Percentiles rank a stretch among this genome's conserved stretches.
These are phyloP conservation scores for Yamadazyma atlantica DNA, from an alignment of 1,139 yeast genomes.

Conservation along the genomic window DNA sequence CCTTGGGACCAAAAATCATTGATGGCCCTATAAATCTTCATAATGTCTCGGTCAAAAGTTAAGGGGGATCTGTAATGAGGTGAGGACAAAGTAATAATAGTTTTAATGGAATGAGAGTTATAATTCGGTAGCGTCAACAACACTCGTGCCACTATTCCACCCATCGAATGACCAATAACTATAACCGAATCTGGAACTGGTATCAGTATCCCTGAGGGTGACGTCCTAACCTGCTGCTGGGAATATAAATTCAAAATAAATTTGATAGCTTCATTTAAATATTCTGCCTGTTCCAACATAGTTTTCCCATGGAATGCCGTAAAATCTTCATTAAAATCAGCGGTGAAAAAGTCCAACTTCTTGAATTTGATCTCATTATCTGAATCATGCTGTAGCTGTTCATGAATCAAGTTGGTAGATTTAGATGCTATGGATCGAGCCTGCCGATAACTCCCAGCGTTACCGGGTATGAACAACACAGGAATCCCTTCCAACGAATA, in stretches of 20 bases:
- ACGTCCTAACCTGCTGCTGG: slow-evolving; percentile 22
- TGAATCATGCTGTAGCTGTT: slow-evolving; percentile 21
- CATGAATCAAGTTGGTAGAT: slow-evolving; percentile 50
- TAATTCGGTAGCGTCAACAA: slow-evolving; percentile 81
- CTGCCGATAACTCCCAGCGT: slow-evolving; percentile 93
- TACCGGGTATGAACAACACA: slow-evolving; percentile 91
- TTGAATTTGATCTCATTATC: slow-evolving; percentile 24
- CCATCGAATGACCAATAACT: slow-evolving; percentile 93
- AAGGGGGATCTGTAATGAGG: slow-evolving; percentile 95
- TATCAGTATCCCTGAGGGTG: slow-evolving; percentile 39
- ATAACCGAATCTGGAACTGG: slow-evolving; percentile 54
- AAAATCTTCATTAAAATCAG: slow-evolving; percentile 93
- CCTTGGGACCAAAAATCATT: slow-evolving; percentile 69
- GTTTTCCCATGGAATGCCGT: slow-evolving; percentile 97
- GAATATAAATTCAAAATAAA: slow-evolving; percentile 71
- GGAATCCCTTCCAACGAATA: slow-evolving; percentile 71
- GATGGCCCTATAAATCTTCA: slow-evolving; percentile 68
- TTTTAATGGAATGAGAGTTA: slow-evolving; percentile 66
- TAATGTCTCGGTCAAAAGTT: slow-evolving; percentile 90
- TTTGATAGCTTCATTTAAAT: slow-evolving; percentile 79
- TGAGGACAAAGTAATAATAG: slow-evolving; percentile 83
- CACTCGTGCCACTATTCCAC: slow-evolving; percentile 87
- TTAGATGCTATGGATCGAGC: slow-evolving; percentile 90
- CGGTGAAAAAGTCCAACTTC: slow-evolving; percentile 76
- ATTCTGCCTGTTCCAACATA: slow-evolving; percentile 91